Evolutionary conservation across 2,329 filamentous ascomycete species (phyloP).

Genomic region (Epichloe elymi): DNA sequence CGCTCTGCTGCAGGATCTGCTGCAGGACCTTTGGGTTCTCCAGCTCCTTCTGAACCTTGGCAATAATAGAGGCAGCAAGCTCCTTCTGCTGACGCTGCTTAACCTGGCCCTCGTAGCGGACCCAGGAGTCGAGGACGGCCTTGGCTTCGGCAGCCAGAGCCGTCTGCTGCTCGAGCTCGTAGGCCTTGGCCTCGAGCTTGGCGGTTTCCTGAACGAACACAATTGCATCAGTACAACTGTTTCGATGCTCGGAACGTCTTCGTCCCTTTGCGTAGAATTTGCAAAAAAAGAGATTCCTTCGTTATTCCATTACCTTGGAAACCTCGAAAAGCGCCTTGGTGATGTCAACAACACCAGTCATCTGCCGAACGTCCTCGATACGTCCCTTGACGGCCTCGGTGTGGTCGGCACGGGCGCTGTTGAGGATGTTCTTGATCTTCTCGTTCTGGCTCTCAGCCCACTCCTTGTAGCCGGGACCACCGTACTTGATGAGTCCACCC

Average conservation of each 20-base stretch:
- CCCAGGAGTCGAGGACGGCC: slow-evolving; percentile 92
- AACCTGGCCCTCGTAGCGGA: slow-evolving; percentile 95
- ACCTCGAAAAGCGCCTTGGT: slow-evolving; percentile 96
- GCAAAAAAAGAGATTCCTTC: too few relatives aligned
- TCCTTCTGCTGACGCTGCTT: slow-evolving; percentile 98
- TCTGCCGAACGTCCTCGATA: slow-evolving; percentile 89
- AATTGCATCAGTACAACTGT: not conserved
- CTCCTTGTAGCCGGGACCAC: slow-evolving; percentile 79
- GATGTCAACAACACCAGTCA: slow-evolving; percentile 86
- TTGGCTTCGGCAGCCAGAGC: slow-evolving; percentile 88
- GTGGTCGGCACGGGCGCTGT: slow-evolving; percentile 87
- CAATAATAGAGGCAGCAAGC: slow-evolving; percentile 82
- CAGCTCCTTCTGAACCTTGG: slow-evolving; percentile 97
- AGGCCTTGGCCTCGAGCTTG: slow-evolving; percentile 87
- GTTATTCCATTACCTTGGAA: slow-evolving; percentile 60
- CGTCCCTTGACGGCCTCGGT: slow-evolving; percentile 88
- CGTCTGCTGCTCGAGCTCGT: slow-evolving; percentile 93
- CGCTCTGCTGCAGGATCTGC: slow-evolving; percentile 95
- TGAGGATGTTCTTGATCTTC: slow-evolving; percentile 92
- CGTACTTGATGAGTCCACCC: slow-evolving; percentile 83
- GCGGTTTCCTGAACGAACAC: slow-evolving; percentile 66
- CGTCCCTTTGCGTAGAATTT: not conserved
- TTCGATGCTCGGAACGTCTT: not conserved
- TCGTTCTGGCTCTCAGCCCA: slow-evolving; percentile 83
- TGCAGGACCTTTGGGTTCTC: slow-evolving; percentile 95